Conservation (phyloP, 2,329 filamentous ascomycete genomes). For the Harringtonia lauricola region DNA sequence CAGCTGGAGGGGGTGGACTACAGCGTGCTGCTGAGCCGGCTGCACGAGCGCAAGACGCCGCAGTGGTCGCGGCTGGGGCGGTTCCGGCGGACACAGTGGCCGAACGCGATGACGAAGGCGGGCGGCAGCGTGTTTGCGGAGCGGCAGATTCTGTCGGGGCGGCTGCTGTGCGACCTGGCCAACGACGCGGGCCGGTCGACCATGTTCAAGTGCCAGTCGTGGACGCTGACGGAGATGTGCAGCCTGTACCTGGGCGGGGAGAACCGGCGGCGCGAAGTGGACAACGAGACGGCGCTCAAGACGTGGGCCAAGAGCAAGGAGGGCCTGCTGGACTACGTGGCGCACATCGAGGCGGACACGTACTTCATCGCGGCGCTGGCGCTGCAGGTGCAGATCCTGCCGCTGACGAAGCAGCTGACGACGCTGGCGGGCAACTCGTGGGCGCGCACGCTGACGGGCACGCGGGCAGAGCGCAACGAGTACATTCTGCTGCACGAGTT, state of each 20-base stretch:
- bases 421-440: slow-evolving; percentile 97
- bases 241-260: slow-evolving; percentile 59
- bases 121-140: slow-evolving; percentile 90
- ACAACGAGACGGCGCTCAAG: slow-evolving; percentile 77
- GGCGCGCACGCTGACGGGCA: slow-evolving; percentile 91
- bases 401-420: slow-evolving; percentile 87
- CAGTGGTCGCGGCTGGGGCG: slow-evolving; percentile 92
- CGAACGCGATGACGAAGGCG: slow-evolving; percentile 71
- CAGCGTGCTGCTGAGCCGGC: slow-evolving; percentile 74
- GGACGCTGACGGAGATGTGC: slow-evolving; percentile 97
- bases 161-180: slow-evolving; percentile 83
- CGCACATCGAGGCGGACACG: slow-evolving; percentile 89
- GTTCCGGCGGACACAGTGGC: slow-evolving; percentile 76
- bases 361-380: slow-evolving; percentile 91
- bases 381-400: slow-evolving; percentile 80
- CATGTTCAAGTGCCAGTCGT: slow-evolving; percentile 95
- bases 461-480: slow-evolving; percentile 93
- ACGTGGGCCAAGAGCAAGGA: slow-evolving; percentile 76
- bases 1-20: slow-evolving; percentile 97
- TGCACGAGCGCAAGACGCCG: slow-evolving; percentile 82
- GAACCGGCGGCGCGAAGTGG: slow-evolving; percentile 68
- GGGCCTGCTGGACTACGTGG: slow-evolving; percentile 85
- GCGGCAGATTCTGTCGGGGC: slow-evolving; percentile 77
- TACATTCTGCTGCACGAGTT: slow-evolving; percentile 99
- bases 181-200: slow-evolving; percentile 96